Evolutionary conservation across 208 protist species (phyloP), one percentile per base, ranked within the genome.

Genomic region (Trypanosoma rangeli): DNA sequence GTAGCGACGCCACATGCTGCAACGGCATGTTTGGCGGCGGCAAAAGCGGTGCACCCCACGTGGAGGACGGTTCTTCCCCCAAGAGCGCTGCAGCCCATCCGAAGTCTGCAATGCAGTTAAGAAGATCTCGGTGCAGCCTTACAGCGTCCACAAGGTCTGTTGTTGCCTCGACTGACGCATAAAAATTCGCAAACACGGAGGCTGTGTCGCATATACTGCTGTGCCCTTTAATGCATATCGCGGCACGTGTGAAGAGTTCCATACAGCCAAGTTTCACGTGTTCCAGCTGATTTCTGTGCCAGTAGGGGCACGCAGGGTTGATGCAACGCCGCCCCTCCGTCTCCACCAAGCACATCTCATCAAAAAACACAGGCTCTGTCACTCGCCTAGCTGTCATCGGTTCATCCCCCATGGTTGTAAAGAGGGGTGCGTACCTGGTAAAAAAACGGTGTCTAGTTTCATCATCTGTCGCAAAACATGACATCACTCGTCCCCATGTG

Each of bases 261-360:
- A 37, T 46, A 12, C 24, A 26, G 12, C 56, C 42, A 42, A 56
- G 64, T 50, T 81, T 80, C 29, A 89, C 54, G 70, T 90, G 87
- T 7, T 68, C 37, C 8, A 86, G 57, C 61, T 88, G 84, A 55
- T 93, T 75, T 16, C 59, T n/a, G 71, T 93, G 87, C 84, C 79
- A 89, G 63, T 89, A 93, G 20, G 74, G 70, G 49, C 87, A 93
- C 12, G 62, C 73, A 0, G 72, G 53, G 60, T 79, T 89, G 22
- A 53, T 59, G 64, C 87, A 93, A 24, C 56, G 65, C 24, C 54
- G 56, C 8, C 48, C 42, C 1, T 60, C 64, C n/a, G 58, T 53
- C 62, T 79, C 86, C 75, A 93, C 69, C 22, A 90, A 56, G 50
- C 89, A 94, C n/a, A 82, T 82, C 73, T 89, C 82, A 50, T 89